These are phyloP conservation scores for Yamadazyma akitaensis DNA, from an alignment of 805 yeast genomes.

Conservation along the genomic window DNA sequence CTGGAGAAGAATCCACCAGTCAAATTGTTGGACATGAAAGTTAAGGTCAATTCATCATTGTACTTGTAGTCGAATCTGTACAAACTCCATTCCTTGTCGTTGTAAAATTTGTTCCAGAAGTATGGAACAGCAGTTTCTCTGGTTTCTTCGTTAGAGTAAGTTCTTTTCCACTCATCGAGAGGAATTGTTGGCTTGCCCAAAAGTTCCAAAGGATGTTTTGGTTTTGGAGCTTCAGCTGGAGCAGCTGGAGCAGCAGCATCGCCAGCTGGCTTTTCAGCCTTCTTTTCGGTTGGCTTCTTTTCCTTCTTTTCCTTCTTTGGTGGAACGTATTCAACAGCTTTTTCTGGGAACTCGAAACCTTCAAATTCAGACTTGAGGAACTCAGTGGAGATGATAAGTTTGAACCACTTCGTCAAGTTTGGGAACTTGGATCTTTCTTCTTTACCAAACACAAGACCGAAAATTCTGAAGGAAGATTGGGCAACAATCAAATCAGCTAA, in stretches of 20 bases:
- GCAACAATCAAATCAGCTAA: conserved; percentile 63
- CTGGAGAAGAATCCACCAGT: conserved; percentile 98
- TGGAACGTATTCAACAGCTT: conserved; percentile 64
- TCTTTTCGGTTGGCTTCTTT: conserved; percentile 20
- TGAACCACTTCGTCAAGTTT: conserved; percentile 66
- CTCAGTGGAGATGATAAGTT: conserved; percentile 47
- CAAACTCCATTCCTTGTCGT: conserved; percentile 90
- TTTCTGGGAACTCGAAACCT: conserved; percentile 56
- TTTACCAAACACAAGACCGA: conserved; percentile 55
- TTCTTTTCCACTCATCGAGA: conserved; percentile 94
- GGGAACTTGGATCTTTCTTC: conserved; percentile 67
- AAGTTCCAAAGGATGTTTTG: conserved; percentile 87
- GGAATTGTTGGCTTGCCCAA: conserved; percentile 70
- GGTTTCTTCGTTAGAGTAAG: conserved; percentile 95
- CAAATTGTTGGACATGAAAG: conserved; percentile 98
- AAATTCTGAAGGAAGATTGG: conserved; percentile 49
- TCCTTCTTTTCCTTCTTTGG: conserved; percentile 74
- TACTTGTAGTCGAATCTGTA: conserved; percentile 96
- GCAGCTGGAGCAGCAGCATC: conserved; percentile 33
- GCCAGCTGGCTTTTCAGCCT: conserved; percentile 34
- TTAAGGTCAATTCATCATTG: conserved; percentile 94
- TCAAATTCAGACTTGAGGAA: conserved; percentile 47
- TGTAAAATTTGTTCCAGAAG: conserved; percentile 92
- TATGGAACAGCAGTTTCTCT: conserved; percentile 92
- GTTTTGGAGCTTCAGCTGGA: conserved; percentile 61